A percentile compares a stretch with the other conserved stretches of the same genome.
Evolutionary conservation across 2,329 filamentous ascomycete species (phyloP).

Genomic region (Exophiala dermatitidis): DNA sequence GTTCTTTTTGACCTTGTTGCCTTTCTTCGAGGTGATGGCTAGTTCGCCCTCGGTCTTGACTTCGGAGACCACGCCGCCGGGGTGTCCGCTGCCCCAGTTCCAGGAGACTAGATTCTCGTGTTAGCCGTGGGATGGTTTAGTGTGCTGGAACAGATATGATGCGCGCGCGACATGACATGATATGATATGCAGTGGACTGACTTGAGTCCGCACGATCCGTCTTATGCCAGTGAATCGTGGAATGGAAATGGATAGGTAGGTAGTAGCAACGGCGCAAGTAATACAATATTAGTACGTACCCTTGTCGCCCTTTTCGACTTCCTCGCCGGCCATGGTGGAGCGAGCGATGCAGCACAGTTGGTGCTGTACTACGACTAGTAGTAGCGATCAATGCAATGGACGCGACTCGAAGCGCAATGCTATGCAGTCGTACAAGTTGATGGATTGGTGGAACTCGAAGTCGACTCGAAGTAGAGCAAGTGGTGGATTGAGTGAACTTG

Average conservation of each 20-base stretch:
- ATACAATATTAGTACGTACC: conserved; percentile 31
- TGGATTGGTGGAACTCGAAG: background rate
- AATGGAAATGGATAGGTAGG: background rate
- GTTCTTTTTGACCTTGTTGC: conserved; percentile 59
- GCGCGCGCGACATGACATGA: no score
- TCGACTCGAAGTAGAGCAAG: no score
- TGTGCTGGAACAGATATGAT: background rate
- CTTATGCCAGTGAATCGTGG: background rate
- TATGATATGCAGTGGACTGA: no score
- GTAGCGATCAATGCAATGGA: no score
- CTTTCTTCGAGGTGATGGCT: conserved; percentile 53
- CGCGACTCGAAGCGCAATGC: no score
- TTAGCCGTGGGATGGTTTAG: background rate
- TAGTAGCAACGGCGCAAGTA: no score
- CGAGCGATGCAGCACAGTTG: background rate
- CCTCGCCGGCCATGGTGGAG: conserved; percentile 39
- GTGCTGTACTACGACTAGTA: no score
- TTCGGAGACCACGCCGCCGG: conserved; percentile 52
- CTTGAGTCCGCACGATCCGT: no score
- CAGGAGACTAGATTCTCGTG: conserved; percentile 48
- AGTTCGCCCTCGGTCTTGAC: conserved; percentile 53
- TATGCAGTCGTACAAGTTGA: background rate
- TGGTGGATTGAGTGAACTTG: background rate
- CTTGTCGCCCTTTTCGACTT: conserved; percentile 47
- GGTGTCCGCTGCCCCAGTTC: conserved; percentile 52